Evolutionary conservation across 2,329 filamentous ascomycete species (phyloP), one percentile per base, ranked within the genome.

Genomic region (Aspergillus luchuensis): DNA sequence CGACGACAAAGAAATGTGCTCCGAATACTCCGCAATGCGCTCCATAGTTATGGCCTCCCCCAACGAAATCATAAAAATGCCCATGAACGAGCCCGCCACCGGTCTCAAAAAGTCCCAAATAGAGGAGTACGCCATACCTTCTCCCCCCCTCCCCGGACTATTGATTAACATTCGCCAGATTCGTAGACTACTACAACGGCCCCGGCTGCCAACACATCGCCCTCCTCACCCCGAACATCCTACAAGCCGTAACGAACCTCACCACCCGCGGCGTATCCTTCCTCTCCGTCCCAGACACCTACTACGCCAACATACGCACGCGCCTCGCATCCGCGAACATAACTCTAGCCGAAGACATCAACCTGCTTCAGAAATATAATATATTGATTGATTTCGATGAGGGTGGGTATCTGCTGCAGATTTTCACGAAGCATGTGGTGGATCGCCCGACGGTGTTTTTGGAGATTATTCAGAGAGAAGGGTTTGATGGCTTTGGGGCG

Each of bases 331-430:
- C 82, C n/a, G 73, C 78, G 2, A 80, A 79, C 0, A 74, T 84
- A 74, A 73, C 74, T 45, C 81, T 97, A 33, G 81, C 87, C 60
- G 91, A 96, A 78, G 89, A 94, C 72, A 88, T 96, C 65, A 90
- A 89, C 48, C 85, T 83, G 23, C 81, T 97, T 48, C 82, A 91
- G 82, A 80, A 81, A 56, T 80, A 96, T 63, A 90, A 92, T 74
- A 94, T 97, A 69, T 80, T 97, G 65, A 92, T 97, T 67, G 92
- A 97, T 78, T 97, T 97, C 68, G 92, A 97, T 69, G 91, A 96
- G 82, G 86, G 85, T 17, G 92, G 92, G 0, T 97, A 97, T 75
- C 76, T 97, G 66, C 68, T 88, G 63, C 85, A 87, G 73, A 82
- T 91, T 41, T 91, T 91, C 76, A 89, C 88, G 39, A 91, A 91